Evolutionary conservation across 2,329 filamentous ascomycete species (phyloP).

Genomic region (Rhynchosporium agropyri): DNA sequence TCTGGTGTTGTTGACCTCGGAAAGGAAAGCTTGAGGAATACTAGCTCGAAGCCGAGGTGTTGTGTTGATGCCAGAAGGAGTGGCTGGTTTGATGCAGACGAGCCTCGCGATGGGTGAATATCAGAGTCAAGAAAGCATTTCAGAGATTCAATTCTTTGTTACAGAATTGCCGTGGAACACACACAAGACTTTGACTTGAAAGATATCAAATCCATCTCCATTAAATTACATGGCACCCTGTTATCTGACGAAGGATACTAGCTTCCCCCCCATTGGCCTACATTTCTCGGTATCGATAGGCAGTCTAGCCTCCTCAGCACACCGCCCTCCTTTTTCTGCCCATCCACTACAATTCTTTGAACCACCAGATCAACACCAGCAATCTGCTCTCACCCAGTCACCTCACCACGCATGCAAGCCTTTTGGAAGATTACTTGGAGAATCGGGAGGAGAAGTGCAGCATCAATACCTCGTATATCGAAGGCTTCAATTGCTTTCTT

Average conservation of each 20-base stretch:
- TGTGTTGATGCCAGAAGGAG: too few species aligned
- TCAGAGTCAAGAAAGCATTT: too few species aligned
- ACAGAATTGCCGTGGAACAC: too few species aligned
- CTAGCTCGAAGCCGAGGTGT: not conserved
- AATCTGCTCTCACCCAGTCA: not conserved
- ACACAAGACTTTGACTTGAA: too few species aligned
- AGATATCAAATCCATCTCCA: too few species aligned
- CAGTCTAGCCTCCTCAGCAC: not conserved
- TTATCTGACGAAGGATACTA: too few species aligned
- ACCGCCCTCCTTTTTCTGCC: conserved; percentile 5
- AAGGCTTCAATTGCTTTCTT: not conserved
- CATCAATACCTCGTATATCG: not conserved
- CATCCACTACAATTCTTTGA: not conserved
- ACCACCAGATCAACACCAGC: not conserved
- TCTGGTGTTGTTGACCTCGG: conserved; percentile 10
- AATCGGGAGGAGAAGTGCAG: conserved; percentile 13
- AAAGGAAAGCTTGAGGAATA: conserved; percentile 5
- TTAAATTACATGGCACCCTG: too few species aligned
- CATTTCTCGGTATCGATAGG: too few species aligned
- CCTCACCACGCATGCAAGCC: conserved; percentile 3
- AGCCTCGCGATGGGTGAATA: too few species aligned
- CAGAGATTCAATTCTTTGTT: too few species aligned
- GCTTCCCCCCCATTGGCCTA: too few species aligned
- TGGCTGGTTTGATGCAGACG: too few species aligned
- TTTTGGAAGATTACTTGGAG: conserved; percentile 3